Percentiles rank a stretch among this genome's conserved stretches.
Evolutionary conservation across 495 filamentous ascomycete species (phyloP).

Genomic region (Sabuloglossum arenarium): DNA sequence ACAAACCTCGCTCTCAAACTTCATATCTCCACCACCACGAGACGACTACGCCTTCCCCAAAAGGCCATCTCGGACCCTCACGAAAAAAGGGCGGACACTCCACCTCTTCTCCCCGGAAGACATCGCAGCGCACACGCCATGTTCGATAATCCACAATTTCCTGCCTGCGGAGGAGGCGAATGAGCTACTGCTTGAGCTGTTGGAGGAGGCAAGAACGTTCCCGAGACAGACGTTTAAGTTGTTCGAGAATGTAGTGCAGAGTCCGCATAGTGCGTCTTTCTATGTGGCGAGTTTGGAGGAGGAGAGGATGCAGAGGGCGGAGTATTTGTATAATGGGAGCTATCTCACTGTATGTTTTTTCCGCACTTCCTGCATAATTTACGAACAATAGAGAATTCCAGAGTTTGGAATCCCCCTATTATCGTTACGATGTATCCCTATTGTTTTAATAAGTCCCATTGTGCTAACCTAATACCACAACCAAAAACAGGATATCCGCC

Average conservation of each 20-base stretch:
- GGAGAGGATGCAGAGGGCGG: constrained; percentile 37
- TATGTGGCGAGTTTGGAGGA: constrained; percentile 56
- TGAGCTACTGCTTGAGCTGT: constrained; percentile 48
- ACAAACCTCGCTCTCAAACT: constrained; percentile 14
- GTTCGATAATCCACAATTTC: constrained; percentile 83
- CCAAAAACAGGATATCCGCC: constrained; percentile 41
- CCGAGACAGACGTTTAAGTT: constrained; percentile 54
- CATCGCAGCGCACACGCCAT: constrained; percentile 61
- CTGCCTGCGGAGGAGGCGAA: constrained; percentile 50
- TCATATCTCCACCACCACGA: constrained; percentile 6
- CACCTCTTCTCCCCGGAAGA: constrained; percentile 65
- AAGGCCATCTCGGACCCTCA: constrained; percentile 29
- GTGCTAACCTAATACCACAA: background rate
- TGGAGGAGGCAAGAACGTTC: constrained; percentile 59
- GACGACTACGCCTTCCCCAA: constrained; percentile 13
- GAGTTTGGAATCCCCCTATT: no score
- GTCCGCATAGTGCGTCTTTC: constrained; percentile 60
- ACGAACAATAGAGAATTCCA: no score
- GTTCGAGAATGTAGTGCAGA: constrained; percentile 66
- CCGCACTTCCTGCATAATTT: background rate
- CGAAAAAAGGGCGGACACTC: constrained; percentile 60
- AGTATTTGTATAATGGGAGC: constrained; percentile 70
- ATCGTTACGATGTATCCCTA: no score
- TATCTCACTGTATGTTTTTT: constrained; percentile 28
- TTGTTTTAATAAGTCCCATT: no score